Percentiles rank a stretch among this genome's conserved stretches.
These are phyloP conservation scores for Kwoniella dejecticola DNA, from an alignment of 768 basidiomycete genomes.

Conservation along the genomic window DNA sequence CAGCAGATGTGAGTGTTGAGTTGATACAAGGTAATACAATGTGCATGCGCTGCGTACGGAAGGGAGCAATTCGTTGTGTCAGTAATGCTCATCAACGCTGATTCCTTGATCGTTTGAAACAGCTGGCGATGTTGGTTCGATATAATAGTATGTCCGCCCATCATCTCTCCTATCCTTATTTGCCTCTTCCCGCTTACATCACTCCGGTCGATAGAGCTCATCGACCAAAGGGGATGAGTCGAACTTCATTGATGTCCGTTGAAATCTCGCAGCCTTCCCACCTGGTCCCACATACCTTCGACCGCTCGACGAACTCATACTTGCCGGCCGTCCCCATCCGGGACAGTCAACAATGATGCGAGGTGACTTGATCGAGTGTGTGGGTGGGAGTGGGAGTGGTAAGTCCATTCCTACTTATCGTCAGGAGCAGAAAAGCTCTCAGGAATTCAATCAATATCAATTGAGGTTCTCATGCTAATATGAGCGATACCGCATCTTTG, in stretches of 20 bases:
- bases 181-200: no score
- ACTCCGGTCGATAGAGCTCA: no score
- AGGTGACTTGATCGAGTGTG: slow-evolving; percentile 45
- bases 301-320: slow-evolving; percentile 34
- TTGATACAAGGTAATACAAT: neutral
- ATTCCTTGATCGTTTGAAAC: neutral
- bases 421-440: no score
- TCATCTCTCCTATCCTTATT: neutral
- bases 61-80: no score
- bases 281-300: slow-evolving; percentile 43
- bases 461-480: neutral
- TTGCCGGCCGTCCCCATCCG: slow-evolving; percentile 31
- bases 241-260: no score
- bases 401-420: slow-evolving; percentile 3
- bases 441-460: no score
- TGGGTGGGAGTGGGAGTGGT: slow-evolving; percentile 45
- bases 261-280: slow-evolving; percentile 27
- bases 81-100: neutral
- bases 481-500: neutral
- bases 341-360: slow-evolving; percentile 38
- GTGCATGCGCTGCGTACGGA: no score
- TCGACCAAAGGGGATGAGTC: no score
- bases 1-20: slow-evolving; percentile 31
- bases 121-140: slow-evolving; percentile 32
- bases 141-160: slow-evolving; percentile 43